Percentiles rank a stretch among this genome's conserved stretches.
Evolutionary conservation across 1,139 yeast species (phyloP).

Genomic region (Pichia terricola): DNA sequence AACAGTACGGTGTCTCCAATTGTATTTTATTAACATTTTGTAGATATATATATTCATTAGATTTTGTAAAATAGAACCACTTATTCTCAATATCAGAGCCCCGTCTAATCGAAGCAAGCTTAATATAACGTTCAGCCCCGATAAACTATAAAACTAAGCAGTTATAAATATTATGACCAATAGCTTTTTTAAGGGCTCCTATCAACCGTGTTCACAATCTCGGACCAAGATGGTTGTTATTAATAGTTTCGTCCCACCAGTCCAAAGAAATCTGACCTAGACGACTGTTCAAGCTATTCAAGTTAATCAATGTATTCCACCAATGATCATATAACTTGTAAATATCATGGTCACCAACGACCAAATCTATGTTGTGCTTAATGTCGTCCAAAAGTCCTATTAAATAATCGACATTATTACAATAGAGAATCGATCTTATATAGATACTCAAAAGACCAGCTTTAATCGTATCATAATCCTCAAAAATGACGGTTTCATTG

Average conservation of each 20-base stretch:
- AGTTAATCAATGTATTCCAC: slow-evolving; percentile 30
- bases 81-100: too few species aligned
- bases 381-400: slow-evolving; percentile 32
- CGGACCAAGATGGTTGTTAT: slow-evolving; percentile 4
- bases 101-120: background rate
- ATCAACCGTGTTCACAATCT: slow-evolving; percentile 4
- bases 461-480: slow-evolving; percentile 3
- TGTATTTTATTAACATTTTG: background rate
- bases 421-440: slow-evolving; percentile 13
- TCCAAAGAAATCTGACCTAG: slow-evolving; percentile 52
- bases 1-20: background rate
- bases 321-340: slow-evolving; percentile 27
- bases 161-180: background rate
- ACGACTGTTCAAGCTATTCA: slow-evolving; percentile 45
- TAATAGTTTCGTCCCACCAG: slow-evolving; percentile 38
- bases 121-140: background rate
- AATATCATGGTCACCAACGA: slow-evolving; percentile 24
- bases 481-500: slow-evolving; percentile 28
- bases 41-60: background rate
- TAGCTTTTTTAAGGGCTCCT: background rate
- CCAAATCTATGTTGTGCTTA: slow-evolving; percentile 28
- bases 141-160: background rate
- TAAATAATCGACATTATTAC: too few species aligned
- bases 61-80: too few species aligned
- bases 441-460: slow-evolving; percentile 46